Evolutionary conservation across 139 green algal genomes (phyloP).

Genomic region (Coelastrella sp.): DNA sequence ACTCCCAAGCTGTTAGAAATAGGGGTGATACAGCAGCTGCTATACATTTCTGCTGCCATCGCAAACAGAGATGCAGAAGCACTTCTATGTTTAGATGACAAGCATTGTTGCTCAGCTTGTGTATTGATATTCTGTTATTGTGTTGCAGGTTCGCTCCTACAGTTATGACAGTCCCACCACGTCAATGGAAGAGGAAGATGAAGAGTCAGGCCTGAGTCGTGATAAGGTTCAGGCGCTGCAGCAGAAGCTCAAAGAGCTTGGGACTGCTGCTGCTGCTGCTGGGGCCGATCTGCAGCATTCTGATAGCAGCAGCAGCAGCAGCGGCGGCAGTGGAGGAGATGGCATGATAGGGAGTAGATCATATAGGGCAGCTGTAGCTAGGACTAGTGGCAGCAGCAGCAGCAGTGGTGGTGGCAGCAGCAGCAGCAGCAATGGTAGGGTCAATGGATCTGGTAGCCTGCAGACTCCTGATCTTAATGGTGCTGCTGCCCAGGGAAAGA

Average conservation of each 20-base stretch:
- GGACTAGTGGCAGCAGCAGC: neutral
- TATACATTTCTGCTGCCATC: no score
- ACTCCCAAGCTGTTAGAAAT: no score
- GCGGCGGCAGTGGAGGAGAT: neutral
- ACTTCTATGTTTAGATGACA: neutral
- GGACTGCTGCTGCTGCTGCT: neutral
- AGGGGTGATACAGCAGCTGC: no score
- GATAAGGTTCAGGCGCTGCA: conserved; percentile 19
- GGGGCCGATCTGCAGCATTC: neutral
- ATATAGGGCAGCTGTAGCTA: conserved; percentile 21
- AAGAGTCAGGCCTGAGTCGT: neutral
- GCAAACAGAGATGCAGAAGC: neutral
- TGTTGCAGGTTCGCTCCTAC: conserved; percentile 32
- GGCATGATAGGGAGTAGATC: neutral
- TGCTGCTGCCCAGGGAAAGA: neutral
- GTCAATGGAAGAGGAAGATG: conserved; percentile 22
- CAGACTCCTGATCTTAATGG: neutral
- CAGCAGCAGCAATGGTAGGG: conserved; percentile 19
- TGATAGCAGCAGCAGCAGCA: conserved; percentile 33
- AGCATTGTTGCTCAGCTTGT: neutral
- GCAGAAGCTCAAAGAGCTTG: conserved; percentile 1
- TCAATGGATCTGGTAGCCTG: neutral
- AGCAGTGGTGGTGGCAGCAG: no score
- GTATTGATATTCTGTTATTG: neutral
- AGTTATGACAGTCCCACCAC: conserved; percentile 30